phyloP scores from a whole-genome alignment of 2,329 filamentous ascomycete genomes.

The Rasamsonia emersonii region DNA sequence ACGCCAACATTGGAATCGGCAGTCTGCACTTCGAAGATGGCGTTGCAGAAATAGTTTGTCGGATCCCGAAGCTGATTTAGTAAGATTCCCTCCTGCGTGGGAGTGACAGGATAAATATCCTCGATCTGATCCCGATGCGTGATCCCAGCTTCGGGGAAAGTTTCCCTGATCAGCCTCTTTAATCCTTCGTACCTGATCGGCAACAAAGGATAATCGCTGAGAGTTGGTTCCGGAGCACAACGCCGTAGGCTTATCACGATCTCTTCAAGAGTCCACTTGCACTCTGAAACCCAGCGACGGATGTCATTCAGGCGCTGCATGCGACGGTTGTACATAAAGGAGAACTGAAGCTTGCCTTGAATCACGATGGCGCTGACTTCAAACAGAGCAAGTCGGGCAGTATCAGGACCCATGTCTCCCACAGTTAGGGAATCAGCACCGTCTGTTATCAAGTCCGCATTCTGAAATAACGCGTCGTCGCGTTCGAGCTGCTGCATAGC shows the following conservation, averaged over 20 bases:
- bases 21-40: slow-evolving; percentile 10
- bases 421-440: slow-evolving; percentile 2
- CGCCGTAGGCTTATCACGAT: neutral
- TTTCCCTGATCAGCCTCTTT: slow-evolving; percentile 4
- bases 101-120: slow-evolving; percentile 15
- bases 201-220: slow-evolving; percentile 17
- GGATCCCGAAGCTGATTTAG: slow-evolving; percentile 15
- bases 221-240: slow-evolving; percentile 2
- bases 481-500: slow-evolving; percentile 9
- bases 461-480: slow-evolving; percentile 7
- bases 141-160: slow-evolving; percentile 4
- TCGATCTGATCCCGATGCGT: slow-evolving; percentile 12
- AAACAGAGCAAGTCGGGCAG: slow-evolving; percentile 11
- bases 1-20: slow-evolving; percentile 5
- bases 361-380: slow-evolving; percentile 9
- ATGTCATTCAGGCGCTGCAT: slow-evolving; percentile 7
- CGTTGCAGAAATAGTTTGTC: slow-evolving; percentile 11
- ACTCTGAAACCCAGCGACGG: slow-evolving; percentile 8
- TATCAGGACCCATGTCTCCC: slow-evolving; percentile 8
- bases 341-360: slow-evolving; percentile 8
- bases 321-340: slow-evolving; percentile 8
- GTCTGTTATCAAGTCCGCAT: too few relatives aligned
- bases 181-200: slow-evolving; percentile 7
- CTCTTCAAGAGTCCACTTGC: slow-evolving; percentile 5
- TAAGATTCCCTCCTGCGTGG: slow-evolving; percentile 18